These are phyloP conservation scores for Alternaria atra DNA, from an alignment of 2,329 filamentous ascomycete species.

Conservation along the genomic window DNA sequence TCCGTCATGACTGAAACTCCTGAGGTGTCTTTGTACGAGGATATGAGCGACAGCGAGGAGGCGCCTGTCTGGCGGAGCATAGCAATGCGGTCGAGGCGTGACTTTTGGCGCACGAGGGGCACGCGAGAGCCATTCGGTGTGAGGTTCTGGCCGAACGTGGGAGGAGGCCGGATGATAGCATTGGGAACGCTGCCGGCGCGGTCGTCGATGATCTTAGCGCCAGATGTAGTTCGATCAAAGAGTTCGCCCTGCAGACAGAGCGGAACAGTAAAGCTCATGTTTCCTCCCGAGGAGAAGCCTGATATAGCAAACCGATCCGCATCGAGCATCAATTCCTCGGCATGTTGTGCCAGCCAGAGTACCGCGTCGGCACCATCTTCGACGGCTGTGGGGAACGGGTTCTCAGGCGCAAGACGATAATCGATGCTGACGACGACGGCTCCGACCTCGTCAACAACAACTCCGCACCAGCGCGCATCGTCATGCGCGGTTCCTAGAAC, in stretches of 20 bases:
- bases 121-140: conserved; percentile 46
- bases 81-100: conserved; percentile 45
- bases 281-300: conserved; percentile 71
- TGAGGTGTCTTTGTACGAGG: conserved; percentile 48
- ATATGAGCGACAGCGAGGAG: conserved; percentile 47
- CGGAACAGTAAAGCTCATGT: conserved; percentile 69
- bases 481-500: conserved; percentile 67
- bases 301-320: conserved; percentile 65
- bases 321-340: conserved; percentile 65
- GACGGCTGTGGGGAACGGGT: conserved; percentile 69
- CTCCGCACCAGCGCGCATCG: conserved; percentile 67
- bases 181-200: conserved; percentile 40
- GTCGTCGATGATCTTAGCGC: conserved; percentile 39
- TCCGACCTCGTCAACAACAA: conserved; percentile 63
- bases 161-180: conserved; percentile 28
- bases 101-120: conserved; percentile 43
- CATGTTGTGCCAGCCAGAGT: conserved; percentile 65
- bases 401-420: conserved; percentile 68
- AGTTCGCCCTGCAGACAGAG: conserved; percentile 64
- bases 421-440: conserved; percentile 69
- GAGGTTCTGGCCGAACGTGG: conserved; percentile 18
- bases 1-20: conserved; percentile 46
- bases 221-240: conserved; percentile 41
- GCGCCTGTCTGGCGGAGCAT: conserved; percentile 46
- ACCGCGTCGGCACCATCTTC: conserved; percentile 71